These are phyloP conservation scores for Dryas integrifolia DNA, from an alignment of 331 rosid genomes.

Conservation along the genomic window DNA sequence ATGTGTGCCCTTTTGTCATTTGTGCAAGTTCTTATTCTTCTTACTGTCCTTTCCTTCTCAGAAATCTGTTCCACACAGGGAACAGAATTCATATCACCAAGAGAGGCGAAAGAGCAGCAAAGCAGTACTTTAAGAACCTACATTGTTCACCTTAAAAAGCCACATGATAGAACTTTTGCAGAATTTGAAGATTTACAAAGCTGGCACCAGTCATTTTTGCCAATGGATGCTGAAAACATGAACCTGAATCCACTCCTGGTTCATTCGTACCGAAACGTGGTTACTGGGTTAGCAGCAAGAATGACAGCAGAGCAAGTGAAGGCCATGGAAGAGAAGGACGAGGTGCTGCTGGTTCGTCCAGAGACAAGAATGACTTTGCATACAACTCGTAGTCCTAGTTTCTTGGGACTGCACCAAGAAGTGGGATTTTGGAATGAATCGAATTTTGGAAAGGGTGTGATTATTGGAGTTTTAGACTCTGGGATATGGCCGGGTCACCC, in stretches of 20 bases:
- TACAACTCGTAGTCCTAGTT: conserved; percentile 55
- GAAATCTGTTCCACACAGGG: too few species aligned
- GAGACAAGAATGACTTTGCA: conserved; percentile 42
- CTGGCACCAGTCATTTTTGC: conserved; percentile 34
- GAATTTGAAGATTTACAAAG: conserved; percentile 26
- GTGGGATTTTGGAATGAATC: conserved; percentile 46
- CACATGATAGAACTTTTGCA: not conserved
- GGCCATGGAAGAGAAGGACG: conserved; percentile 40
- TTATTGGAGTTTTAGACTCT: conserved; percentile 57
- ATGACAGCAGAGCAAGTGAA: conserved; percentile 48
- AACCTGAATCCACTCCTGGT: conserved; percentile 26
- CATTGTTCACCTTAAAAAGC: conserved; percentile 42
- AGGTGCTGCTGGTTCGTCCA: conserved; percentile 37
- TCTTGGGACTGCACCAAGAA: conserved; percentile 51
- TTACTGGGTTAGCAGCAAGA: conserved; percentile 49
- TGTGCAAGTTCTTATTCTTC: too few species aligned
- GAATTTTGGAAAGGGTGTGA: conserved; percentile 50
- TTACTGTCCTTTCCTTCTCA: too few species aligned
- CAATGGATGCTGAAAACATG: not conserved
- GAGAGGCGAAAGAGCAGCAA: not conserved
- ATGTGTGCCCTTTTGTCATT: too few species aligned
- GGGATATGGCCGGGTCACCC: conserved; percentile 53
- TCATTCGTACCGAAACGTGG: conserved; percentile 40
- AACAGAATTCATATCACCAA: too few species aligned
- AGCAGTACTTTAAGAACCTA: conserved; percentile 35